Percentiles rank a stretch among this genome's conserved stretches.
Evolutionary conservation across 306 rosid species (phyloP).

Genomic region (apple (Malus domestica)): DNA sequence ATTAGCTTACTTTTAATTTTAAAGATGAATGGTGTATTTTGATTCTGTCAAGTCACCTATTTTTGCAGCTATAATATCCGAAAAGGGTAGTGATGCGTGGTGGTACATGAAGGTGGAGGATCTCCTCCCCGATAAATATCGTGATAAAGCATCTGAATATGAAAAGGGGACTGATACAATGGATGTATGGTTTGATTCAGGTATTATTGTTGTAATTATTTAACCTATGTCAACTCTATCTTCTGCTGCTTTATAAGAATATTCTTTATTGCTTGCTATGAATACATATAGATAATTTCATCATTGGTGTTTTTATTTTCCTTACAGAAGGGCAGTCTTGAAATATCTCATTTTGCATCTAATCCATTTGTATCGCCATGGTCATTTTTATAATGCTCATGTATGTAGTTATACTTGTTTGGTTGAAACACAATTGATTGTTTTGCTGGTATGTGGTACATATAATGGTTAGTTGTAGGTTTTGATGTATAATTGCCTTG

Average conservation of each 20-base stretch:
- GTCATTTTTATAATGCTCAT: neutral
- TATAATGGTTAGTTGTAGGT: neutral
- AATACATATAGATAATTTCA: neutral
- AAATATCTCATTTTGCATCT: neutral
- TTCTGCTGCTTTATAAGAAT: neutral
- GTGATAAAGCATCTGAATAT: slow-evolving; percentile 72
- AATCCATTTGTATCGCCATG: neutral
- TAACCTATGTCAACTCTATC: neutral
- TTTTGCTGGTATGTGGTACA: neutral
- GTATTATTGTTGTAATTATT: slow-evolving; percentile 27
- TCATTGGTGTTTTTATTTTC: neutral
- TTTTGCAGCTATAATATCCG: slow-evolving; percentile 69
- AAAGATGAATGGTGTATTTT: slow-evolving; percentile 5
- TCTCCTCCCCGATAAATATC: slow-evolving; percentile 80
- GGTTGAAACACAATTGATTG: neutral
- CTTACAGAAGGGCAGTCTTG: neutral
- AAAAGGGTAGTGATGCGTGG: slow-evolving; percentile 99
- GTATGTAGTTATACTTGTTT: neutral
- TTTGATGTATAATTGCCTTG: neutral
- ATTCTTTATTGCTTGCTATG: neutral
- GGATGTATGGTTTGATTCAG: slow-evolving; percentile 99
- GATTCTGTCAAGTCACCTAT: slow-evolving; percentile 19
- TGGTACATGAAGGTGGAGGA: slow-evolving; percentile 94
- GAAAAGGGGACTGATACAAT: slow-evolving; percentile 97
- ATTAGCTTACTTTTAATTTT: slow-evolving; percentile 16